phyloP scores from a whole-genome alignment of 1,284 basidiomycete species.

The Pholiota adiposa region DNA sequence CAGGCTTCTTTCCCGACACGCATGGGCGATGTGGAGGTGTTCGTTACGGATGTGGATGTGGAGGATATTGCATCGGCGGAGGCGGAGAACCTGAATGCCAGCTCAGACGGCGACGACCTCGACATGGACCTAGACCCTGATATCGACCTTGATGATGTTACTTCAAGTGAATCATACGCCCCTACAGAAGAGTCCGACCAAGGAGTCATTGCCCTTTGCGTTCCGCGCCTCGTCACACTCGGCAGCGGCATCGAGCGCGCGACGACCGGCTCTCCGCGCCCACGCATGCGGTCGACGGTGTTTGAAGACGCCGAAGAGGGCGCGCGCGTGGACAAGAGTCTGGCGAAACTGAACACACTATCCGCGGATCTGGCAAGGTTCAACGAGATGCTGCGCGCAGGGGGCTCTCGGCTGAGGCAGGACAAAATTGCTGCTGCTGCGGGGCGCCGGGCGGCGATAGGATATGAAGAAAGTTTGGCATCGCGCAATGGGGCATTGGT shows the following conservation, averaged over 20 bases:
- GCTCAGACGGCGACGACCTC: neutral
- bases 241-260: constrained; percentile 23
- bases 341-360: constrained; percentile 24
- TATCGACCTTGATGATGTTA: neutral
- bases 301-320: constrained; percentile 1
- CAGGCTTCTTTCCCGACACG: neutral
- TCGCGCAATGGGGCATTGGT: too few relatives aligned
- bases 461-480: neutral
- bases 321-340: constrained; percentile 15
- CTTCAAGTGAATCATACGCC: neutral
- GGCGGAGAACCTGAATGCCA: neutral
- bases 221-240: constrained; percentile 25
- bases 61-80: neutral
- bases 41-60: neutral
- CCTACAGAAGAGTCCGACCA: neutral
- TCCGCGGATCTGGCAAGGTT: constrained; percentile 25
- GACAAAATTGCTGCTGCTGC: neutral
- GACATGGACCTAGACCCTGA: neutral
- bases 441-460: neutral
- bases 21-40: neutral
- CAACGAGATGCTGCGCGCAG: constrained; percentile 21
- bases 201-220: constrained; percentile 16
- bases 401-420: neutral
- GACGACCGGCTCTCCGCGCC: neutral
- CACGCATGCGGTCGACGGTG: neutral